Evolutionary conservation across 768 basidiomycete genomes (phyloP), one percentile per base, ranked within the genome.

Genomic region (Amanita subjunquillea): DNA sequence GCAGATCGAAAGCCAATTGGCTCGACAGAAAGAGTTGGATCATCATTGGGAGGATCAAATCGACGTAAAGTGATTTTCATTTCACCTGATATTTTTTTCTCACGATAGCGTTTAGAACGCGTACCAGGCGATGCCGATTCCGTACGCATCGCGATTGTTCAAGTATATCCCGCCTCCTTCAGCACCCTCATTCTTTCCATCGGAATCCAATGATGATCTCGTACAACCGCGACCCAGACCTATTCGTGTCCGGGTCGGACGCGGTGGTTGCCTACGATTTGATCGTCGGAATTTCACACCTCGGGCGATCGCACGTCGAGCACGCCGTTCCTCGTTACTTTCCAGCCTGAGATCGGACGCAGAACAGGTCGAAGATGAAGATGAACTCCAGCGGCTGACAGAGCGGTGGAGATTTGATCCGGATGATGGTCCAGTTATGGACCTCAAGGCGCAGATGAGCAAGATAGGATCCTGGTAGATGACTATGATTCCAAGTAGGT

Each of bases 31-130:
- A 62, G 87, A 92, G 46, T 66, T 74, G 45, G 87, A 93, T 59
- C 77, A 83, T 46, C 77, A 81, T 47, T 95, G 91, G 85, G 93
- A 95, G 58, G 93, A 97, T 62, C 72, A 75, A 49, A 75, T 90
- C 57, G 93, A 96, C 67, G 87, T 91, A 30, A 62, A 63, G 77
- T 66, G 2, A 48, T 51, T 34, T 42, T 22, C 20, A 50, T 12
- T 37, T 12, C 17, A 43, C 8, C 10, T 2, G 29, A n/a, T n/a
- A 13, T 23, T 36, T 30, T 13, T 23, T 5, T 50, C 45, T 34
- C 44, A 38, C 15, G 20, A 50, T 17, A 27, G 42, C 43, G 55
- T 47, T 3, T 56, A 90, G 86, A 79, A 79, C 55, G 74, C 85
- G 1, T 93, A 85, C 61, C 87, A 92, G 62, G 71, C 81, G 4